Evolutionary conservation across 2,329 filamentous ascomycete species (phyloP).

Genomic region (Xylariaceae sp.): DNA sequence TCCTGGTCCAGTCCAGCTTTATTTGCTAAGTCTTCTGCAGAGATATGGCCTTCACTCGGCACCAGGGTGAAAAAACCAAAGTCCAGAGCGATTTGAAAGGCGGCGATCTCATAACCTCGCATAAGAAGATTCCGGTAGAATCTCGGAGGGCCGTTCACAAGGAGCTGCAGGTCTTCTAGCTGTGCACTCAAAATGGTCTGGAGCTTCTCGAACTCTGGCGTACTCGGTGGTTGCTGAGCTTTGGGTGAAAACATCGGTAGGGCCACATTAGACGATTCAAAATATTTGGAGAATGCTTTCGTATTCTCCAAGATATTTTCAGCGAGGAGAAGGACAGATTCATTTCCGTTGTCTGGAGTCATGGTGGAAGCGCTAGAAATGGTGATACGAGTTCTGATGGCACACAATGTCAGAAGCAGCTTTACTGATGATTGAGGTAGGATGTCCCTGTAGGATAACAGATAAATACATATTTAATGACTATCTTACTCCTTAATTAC

Average conservation of each 20-base stretch:
- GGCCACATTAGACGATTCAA: background rate
- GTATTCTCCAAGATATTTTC: background rate
- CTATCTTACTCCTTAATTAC: no score
- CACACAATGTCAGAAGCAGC: no score
- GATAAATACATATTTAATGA: no score
- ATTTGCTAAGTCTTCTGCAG: slow-evolving; percentile 28
- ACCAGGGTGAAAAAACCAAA: slow-evolving; percentile 39
- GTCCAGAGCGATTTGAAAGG: slow-evolving; percentile 29
- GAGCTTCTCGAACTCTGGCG: background rate
- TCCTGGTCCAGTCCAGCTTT: slow-evolving; percentile 34
- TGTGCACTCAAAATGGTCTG: background rate
- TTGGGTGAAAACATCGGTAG: background rate
- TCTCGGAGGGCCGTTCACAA: slow-evolving; percentile 1
- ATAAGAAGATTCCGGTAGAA: background rate
- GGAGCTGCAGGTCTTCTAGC: background rate
- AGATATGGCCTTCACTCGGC: slow-evolving; percentile 29
- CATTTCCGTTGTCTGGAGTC: no score
- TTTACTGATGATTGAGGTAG: no score
- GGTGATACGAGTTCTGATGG: no score
- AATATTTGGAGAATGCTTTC: background rate
- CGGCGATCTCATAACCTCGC: slow-evolving; percentile 13
- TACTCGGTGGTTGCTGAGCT: background rate
- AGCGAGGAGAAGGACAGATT: no score
- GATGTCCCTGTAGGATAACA: no score
- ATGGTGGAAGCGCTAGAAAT: no score